Percentiles rank a stretch among this genome's conserved stretches.
Conservation (phyloP, 495 filamentous ascomycete genomes). For the Rusavskia elegans region DNA sequence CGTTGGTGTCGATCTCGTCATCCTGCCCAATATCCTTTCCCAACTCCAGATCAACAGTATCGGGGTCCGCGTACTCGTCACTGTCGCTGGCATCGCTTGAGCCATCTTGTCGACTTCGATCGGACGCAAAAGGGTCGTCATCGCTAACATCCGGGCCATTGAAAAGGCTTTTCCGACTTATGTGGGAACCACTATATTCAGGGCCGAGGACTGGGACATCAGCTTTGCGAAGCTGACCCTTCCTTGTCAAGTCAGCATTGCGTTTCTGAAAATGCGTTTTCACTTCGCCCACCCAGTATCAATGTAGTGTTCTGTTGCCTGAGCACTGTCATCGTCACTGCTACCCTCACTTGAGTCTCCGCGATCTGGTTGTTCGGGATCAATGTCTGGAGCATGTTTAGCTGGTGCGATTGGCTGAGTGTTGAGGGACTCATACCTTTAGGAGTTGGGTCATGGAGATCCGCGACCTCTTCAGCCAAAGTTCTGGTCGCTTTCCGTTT, state of each 20-base stretch:
- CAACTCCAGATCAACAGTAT: constrained; percentile 12
- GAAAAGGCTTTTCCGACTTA: constrained; percentile 58
- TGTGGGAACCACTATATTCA: constrained; percentile 61
- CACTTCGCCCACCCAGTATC: constrained; percentile 52
- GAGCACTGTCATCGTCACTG: constrained; percentile 17
- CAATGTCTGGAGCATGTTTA: constrained; percentile 46
- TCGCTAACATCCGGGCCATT: constrained; percentile 21
- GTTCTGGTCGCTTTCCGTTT: constrained; percentile 23
- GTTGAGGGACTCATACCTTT: constrained; percentile 29
- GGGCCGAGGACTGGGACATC: constrained; percentile 52
- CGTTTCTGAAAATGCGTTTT: neutral
- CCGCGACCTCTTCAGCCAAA: constrained; percentile 48
- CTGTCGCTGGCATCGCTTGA: constrained; percentile 12
- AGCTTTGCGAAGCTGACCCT: constrained; percentile 69
- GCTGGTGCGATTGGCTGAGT: neutral
- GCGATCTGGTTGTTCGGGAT: constrained; percentile 62
- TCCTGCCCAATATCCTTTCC: constrained; percentile 22
- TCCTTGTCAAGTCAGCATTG: constrained; percentile 29
- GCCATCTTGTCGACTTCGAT: constrained; percentile 8
- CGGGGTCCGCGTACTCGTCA: constrained; percentile 25
- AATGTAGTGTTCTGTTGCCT: constrained; percentile 70
- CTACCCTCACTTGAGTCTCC: constrained; percentile 39
- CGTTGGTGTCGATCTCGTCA: constrained; percentile 44
- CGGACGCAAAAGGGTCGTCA: constrained; percentile 16
- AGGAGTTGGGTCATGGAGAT: constrained; percentile 45